Conservation (phyloP, 192 early-diverging fungal species). For the Backusella liffmaniae region DNA sequence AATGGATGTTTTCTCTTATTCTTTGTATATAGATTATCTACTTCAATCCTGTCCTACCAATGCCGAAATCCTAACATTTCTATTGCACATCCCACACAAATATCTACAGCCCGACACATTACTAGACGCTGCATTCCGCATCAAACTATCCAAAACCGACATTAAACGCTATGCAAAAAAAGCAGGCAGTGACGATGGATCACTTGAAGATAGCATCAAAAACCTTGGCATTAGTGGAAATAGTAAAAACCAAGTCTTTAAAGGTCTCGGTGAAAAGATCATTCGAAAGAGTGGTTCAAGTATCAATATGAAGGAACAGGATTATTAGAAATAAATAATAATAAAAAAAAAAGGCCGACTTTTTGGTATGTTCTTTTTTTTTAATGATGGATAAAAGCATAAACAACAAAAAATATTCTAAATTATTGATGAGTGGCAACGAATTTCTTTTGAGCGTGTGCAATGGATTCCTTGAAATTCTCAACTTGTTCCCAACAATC, state of each 20-base stretch:
- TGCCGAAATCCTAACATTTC: slow-evolving; percentile 70
- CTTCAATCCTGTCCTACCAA: slow-evolving; percentile 72
- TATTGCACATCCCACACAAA: slow-evolving; percentile 80
- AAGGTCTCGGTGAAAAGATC: neutral
- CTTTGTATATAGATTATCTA: slow-evolving; percentile 46
- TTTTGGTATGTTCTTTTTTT: neutral
- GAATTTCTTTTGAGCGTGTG: slow-evolving; percentile 31
- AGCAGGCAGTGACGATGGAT: slow-evolving; percentile 16
- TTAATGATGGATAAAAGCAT: neutral
- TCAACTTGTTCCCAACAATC: slow-evolving; percentile 41
- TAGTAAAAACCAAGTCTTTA: neutral
- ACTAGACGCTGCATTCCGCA: slow-evolving; percentile 65
- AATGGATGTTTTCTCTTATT: too few species aligned
- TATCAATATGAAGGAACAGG: neutral
- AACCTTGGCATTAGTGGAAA: slow-evolving; percentile 24
- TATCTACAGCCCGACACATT: slow-evolving; percentile 59
- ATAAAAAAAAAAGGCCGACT: neutral
- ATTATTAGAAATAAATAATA: neutral
- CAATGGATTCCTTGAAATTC: slow-evolving; percentile 35
- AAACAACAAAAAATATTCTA: neutral
- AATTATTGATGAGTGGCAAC: slow-evolving; percentile 31
- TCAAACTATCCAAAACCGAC: slow-evolving; percentile 64
- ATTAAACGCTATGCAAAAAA: slow-evolving; percentile 47
- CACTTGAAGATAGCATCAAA: slow-evolving; percentile 33
- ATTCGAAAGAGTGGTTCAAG: slow-evolving; percentile 5